Evolutionary conservation across 1,139 yeast genomes (phyloP).

Genomic region (Kluyveromyces marxianus): DNA sequence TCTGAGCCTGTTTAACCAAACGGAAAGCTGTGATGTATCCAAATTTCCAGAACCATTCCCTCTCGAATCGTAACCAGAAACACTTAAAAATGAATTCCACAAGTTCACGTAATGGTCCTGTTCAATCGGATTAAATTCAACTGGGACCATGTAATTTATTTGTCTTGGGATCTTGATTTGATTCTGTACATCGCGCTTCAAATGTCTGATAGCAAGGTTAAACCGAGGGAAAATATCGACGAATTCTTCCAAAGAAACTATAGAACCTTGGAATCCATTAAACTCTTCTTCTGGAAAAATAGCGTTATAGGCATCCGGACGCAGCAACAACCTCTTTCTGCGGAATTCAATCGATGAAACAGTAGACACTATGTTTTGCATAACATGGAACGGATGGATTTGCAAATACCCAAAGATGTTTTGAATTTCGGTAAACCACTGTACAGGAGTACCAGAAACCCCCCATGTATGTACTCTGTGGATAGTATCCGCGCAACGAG

Average conservation of each 20-base stretch:
- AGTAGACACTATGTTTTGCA: not conserved
- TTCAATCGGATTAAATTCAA: conserved; percentile 76
- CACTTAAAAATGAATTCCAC: conserved; percentile 47
- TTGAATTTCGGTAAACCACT: conserved; percentile 55
- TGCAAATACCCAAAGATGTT: conserved; percentile 64
- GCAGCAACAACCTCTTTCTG: not conserved
- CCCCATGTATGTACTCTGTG: conserved; percentile 94
- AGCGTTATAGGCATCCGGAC: not conserved
- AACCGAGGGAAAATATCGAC: conserved; percentile 18
- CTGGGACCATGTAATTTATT: conserved; percentile 53
- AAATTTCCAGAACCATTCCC: conserved; percentile 46
- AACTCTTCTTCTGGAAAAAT: not conserved
- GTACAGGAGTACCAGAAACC: conserved; percentile 90
- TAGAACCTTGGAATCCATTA: conserved; percentile 2
- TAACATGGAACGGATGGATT: conserved; percentile 51
- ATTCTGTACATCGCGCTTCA: conserved; percentile 71
- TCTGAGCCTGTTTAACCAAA: conserved; percentile 62
- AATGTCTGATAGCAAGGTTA: conserved; percentile 61
- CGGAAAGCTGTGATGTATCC: conserved; percentile 28
- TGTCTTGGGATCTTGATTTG: conserved; percentile 79
- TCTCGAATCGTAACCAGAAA: conserved; percentile 50
- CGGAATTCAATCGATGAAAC: not conserved
- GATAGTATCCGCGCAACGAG: conserved; percentile 68
- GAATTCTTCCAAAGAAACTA: conserved; percentile 19
- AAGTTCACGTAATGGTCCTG: conserved; percentile 70